Evolutionary conservation across 371 early-diverging fungal genomes (phyloP), one percentile per base, ranked within the genome.

Genomic region (Saksenaea oblongispora): DNA sequence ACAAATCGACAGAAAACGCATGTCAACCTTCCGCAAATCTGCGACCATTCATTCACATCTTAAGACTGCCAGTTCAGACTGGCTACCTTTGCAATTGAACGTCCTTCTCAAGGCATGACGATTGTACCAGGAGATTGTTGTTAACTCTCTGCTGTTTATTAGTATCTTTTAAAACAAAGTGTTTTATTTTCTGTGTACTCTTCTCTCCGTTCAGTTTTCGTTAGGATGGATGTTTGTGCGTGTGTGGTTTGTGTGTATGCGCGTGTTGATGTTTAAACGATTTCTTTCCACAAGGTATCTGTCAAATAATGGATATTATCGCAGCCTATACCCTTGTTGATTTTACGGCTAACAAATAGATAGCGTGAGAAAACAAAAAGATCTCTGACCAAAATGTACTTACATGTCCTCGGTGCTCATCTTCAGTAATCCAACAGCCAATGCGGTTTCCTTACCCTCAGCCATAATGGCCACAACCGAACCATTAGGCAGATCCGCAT

Each of bases 401-500:
- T 84, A 91, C 93, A 98, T 98, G 22, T 98, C 96, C 51, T 87
- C 85, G 17, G 94, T 93, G 28, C 91, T 88, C 96, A 97, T 94
- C 69, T 89, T 93, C 41, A 89, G 87, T 42, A 86, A 69, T 1
- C 99, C 99, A 55, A 97, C 83, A 35, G 93, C 97, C 73, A 98
- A 75, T 3, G 97, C 94, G 67, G 95, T 87, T 72, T 97, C 91
- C 76, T 98, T 98, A 42, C 98, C 99, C 76, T 98, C 97, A 4
- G 97, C 98, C 76, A 90, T 89, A 37, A 98, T 90, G 1, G 96
- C 95, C 2, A 97, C 99, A n/a, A 93, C 80, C 0, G 91, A 66
- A 11, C 83, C 91, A 35, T 75, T 86, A 8, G 92, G 92, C 31
- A 96, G 76, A 54, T 85, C 84, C 27, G 75, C 84, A 39, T 92